Base-by-base conservation (phyloP, 331 rosid species). In the Erythrophleum ivorense region DNA sequence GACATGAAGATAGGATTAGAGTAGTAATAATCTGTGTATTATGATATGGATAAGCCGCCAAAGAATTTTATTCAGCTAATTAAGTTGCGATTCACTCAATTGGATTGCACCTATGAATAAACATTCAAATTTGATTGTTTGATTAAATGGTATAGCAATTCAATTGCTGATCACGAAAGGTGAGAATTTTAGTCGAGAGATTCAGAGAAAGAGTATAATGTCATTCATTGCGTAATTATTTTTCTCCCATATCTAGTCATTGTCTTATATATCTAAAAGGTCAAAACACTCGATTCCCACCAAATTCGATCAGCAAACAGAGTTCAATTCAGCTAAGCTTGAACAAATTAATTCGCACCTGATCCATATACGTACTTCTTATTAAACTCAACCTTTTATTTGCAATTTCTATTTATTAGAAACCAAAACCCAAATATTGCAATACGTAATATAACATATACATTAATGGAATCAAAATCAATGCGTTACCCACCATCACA, bases 401-500 rank as follows among this genome's bases (percentile, higher is more conserved):
- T 73, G 78, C 82, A 71, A 63, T 72, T 84, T 72, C 81, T 66
- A 36, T 77, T 43, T 13, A 36, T 62, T 63, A 54, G 19, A 76
- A 63, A 13, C 52, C 78, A 21, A 43, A 52, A 71, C 31, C 59
- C 34, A 40, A 66, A 40, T 18, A 38, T 34, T 7, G 43, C 43
- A 36, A 36, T 36, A 9, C 13, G 3, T 3, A 2, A 10, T 0
- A 1, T 13, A 12, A 13, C 2, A 2, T 21, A 43, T 43, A 7
- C 10, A 71, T 11, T 41, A 41, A 29, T 4, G 59, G 36, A 80
- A 73, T 60, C 54, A 82, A 80, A 80, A 15, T 40, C 79, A 87
- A 67, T 81, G 77, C 92, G 84, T 86, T 85, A 84, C 87, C 92
- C 90, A 89, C 90, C 87, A 80, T 60, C 65, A 85, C 79, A 71